Base-by-base conservation (phyloP, 495 filamentous ascomycete species). In the Neurospora intermedia region DNA sequence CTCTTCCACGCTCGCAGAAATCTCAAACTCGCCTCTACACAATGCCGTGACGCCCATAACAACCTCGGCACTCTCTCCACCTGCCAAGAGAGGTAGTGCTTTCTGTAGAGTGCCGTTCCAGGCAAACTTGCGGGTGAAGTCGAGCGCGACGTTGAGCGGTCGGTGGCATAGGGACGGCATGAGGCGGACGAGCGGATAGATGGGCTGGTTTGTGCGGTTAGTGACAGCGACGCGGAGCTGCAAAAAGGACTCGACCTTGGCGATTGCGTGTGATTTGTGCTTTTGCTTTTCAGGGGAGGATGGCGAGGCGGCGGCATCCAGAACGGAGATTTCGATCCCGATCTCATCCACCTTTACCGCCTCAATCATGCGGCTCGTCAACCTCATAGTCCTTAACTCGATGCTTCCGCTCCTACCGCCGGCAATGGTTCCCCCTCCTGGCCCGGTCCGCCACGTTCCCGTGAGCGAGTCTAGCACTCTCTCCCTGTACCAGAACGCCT, bases 401-500 rank as follows among this genome's bases (percentile, higher is more conserved):
- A 97, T 87, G 1, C 85, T 85, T 6, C 94, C 94, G 48, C 84
- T 81, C 48, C 93, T 84, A 1, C 84, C 81, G 27, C 85, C 74
- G 38, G 93, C 91, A 42, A 84, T 87, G 7, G 72, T 69, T 4
- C 54, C 54, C 3, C 23, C 54, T 31, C 54, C 54, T 38, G 54
- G 54, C 15, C 54, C 54, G 9, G 79, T 73, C 39, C 74, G 69
- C 94, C 94, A 98, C 3, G 83, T 86, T 3, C 89, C 94, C 6
- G 82, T 82, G 3, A 97, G 80, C 27, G 85, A 84, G 73, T 92
- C 91, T 11, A 98, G 86, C 2, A 98, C 85, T 78, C 90, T 91
- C 77, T 96, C 92, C 8, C 94, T 88, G 82, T 93, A 97, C 94
- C 94, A 97, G 81, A 97, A 97, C 2, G 91, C 90, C 82, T 97